These are phyloP conservation scores for Colletotrichum scovillei DNA, from an alignment of 2,329 filamentous ascomycete genomes.

Conservation along the genomic window DNA sequence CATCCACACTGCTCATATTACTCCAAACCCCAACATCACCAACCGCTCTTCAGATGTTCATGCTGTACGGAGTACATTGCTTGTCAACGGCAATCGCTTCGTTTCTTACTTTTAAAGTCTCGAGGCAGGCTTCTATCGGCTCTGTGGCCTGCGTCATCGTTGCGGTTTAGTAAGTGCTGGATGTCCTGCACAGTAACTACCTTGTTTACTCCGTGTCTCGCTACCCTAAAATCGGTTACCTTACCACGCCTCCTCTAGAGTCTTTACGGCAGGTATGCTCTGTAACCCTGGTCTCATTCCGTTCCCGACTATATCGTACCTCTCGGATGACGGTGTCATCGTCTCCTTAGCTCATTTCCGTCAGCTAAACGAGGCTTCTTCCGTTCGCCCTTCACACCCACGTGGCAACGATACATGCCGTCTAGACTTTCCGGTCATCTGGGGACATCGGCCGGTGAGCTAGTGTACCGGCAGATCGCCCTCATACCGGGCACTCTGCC, in stretches of 20 bases:
- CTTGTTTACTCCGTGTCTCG: neutral
- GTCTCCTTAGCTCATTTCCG: neutral
- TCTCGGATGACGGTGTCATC: neutral
- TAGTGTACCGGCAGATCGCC: neutral
- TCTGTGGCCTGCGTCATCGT: neutral
- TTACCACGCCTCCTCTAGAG: neutral
- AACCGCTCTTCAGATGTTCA: neutral
- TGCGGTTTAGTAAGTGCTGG: neutral
- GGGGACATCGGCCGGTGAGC: neutral
- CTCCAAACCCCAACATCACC: slow-evolving; percentile 3
- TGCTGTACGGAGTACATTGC: neutral
- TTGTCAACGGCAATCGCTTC: neutral
- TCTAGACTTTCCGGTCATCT: neutral
- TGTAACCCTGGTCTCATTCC: neutral
- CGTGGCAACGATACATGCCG: slow-evolving; percentile 7
- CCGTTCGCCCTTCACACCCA: slow-evolving; percentile 26
- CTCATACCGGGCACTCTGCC: neutral
- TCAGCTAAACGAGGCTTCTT: slow-evolving; percentile 12
- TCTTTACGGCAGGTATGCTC: neutral
- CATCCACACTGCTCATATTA: slow-evolving; percentile 25
- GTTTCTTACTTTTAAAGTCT: neutral
- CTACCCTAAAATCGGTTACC: neutral
- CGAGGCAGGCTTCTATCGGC: neutral
- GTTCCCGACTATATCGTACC: neutral
- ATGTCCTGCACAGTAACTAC: too few relatives aligned